Evolutionary conservation across 2,329 filamentous ascomycete genomes (phyloP).

Genomic region (Colletotrichum chrysophilum): DNA sequence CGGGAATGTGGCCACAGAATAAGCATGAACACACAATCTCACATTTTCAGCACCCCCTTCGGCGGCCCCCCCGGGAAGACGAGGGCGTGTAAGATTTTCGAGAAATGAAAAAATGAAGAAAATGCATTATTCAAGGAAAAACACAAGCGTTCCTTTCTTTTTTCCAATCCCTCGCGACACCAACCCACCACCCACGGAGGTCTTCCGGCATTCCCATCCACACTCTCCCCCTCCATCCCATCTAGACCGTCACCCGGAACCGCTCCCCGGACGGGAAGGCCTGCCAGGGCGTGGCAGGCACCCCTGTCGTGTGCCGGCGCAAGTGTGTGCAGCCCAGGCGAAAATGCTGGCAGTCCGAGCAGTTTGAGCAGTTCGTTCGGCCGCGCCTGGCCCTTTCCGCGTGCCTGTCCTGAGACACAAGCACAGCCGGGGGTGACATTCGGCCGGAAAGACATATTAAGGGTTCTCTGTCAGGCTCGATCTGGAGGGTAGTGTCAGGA

Average conservation of each 20-base stretch:
- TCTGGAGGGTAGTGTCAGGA: neutral
- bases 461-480: neutral
- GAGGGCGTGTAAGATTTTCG: neutral
- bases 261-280: constrained; percentile 11
- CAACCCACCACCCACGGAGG: neutral
- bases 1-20: constrained; percentile 5
- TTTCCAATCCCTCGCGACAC: neutral
- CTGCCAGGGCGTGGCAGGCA: constrained; percentile 12
- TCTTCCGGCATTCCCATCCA: neutral
- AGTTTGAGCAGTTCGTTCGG: neutral
- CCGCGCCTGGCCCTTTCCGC: neutral
- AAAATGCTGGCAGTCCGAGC: neutral
- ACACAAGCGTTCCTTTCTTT: neutral
- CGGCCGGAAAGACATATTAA: neutral
- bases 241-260: neutral
- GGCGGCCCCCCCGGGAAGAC: neutral
- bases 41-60: neutral
- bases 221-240: neutral
- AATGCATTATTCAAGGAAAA: neutral
- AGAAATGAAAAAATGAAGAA: neutral
- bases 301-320: neutral
- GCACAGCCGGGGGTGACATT: neutral
- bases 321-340: neutral
- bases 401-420: neutral
- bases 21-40: constrained; percentile 21